Evolutionary conservation across 2,329 filamentous ascomycete genomes (phyloP).

Genomic region (Penicillium sp.): DNA sequence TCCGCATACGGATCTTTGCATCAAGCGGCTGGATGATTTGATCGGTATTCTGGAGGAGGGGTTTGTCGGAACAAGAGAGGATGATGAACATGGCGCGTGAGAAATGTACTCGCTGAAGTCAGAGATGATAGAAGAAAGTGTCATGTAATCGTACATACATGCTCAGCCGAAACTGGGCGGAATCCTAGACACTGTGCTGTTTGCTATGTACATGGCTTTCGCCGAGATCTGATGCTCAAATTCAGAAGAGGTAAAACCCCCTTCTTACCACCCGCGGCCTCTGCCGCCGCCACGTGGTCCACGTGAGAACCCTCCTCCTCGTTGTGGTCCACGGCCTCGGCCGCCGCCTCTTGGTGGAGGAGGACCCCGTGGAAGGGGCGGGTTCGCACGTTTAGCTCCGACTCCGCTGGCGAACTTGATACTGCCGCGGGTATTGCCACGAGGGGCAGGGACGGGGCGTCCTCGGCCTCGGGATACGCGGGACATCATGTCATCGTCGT

Average conservation of each 20-base stretch:
- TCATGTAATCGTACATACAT: conserved; percentile 1
- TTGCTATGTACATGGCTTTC: not conserved
- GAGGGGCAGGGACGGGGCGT: conserved; percentile 24
- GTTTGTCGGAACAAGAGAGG: conserved; percentile 54
- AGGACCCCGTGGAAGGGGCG: conserved; percentile 10
- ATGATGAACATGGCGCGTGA: conserved; percentile 14
- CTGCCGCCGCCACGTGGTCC: conserved; percentile 11
- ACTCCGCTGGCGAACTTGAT: conserved; percentile 36
- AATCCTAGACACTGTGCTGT: not conserved
- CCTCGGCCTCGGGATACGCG: conserved; percentile 20
- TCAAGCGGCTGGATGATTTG: conserved; percentile 71
- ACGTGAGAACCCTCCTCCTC: conserved; percentile 14
- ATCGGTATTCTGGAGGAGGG: conserved; percentile 71
- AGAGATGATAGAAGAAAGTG: not conserved
- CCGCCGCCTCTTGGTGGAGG: conserved; percentile 14
- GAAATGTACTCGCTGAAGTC: not conserved
- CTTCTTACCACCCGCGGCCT: conserved; percentile 13
- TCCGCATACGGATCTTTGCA: conserved; percentile 72
- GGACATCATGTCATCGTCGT: conserved; percentile 33
- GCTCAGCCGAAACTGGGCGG: not conserved
- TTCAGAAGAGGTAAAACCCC: not conserved
- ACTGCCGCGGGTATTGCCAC: conserved; percentile 26
- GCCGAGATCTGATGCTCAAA: not conserved
- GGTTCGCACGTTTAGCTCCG: conserved; percentile 25
- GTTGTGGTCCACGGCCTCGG: conserved; percentile 2